A percentile compares a stretch with the other conserved stretches of the same genome.
Evolutionary conservation across 345 rosid genomes (phyloP).

Genomic region (Cardamine chenopodiifolia): DNA sequence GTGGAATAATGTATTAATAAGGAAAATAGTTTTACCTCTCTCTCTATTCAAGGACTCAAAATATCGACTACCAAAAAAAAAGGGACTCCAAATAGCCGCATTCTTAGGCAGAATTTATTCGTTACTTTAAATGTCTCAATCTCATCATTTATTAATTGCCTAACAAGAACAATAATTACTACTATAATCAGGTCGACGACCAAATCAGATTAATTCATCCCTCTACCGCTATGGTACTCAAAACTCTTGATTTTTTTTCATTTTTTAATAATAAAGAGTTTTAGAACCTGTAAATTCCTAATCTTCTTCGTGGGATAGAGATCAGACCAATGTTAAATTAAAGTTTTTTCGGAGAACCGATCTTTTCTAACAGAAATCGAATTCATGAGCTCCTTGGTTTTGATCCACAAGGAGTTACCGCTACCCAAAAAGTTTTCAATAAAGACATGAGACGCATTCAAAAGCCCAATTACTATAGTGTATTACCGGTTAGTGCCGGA

Average conservation of each 20-base stretch:
- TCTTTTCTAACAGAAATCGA: no score
- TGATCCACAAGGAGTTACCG: no score
- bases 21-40: neutral
- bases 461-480: neutral
- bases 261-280: no score
- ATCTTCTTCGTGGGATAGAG: no score
- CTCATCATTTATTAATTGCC: neutral
- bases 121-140: neutral
- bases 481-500: neutral
- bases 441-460: neutral
- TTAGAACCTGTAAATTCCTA: no score
- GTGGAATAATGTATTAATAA: slow-evolving; percentile 3
- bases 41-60: neutral
- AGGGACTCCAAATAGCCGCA: neutral
- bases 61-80: neutral
- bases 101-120: slow-evolving; percentile 8
- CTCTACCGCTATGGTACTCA: neutral
- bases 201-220: neutral
- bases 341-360: no score
- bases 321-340: no score
- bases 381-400: no score
- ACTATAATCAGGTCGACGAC: neutral
- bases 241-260: no score
- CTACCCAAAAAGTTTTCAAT: neutral
- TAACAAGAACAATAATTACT: neutral